Percentiles rank a stretch among this genome's conserved stretches.
phyloP scores from a whole-genome alignment of 2,329 filamentous ascomycete species.

The Amauroascus niger region DNA sequence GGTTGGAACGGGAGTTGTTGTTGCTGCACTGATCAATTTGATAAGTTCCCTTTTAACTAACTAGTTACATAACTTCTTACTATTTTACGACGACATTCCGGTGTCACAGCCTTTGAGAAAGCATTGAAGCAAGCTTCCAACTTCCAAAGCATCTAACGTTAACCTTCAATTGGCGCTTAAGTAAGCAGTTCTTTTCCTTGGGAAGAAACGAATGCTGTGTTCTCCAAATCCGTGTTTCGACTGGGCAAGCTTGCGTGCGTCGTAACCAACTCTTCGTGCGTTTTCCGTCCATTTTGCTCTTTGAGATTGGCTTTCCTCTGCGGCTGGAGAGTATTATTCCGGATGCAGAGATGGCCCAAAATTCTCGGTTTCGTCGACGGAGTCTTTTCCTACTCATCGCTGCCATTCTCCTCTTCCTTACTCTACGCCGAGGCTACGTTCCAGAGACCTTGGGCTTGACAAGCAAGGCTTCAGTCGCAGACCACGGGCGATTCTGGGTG shows the following conservation, averaged over 20 bases:
- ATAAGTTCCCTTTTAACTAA: too few relatives aligned
- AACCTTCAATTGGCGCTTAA: too few relatives aligned
- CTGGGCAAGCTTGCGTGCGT: background rate
- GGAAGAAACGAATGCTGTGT: too few relatives aligned
- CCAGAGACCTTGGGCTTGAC: background rate
- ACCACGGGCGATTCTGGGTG: conserved; percentile 17
- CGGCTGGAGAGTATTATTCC: background rate
- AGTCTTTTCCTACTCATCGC: conserved; percentile 9
- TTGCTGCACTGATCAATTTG: too few relatives aligned
- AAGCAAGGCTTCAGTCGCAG: conserved; percentile 1
- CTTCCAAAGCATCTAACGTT: too few relatives aligned
- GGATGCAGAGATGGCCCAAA: conserved; percentile 7
- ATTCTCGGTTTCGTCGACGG: conserved; percentile 11
- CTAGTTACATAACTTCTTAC: too few relatives aligned
- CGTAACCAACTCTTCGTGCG: background rate
- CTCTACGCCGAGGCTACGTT: conserved; percentile 2
- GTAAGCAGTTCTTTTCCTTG: too few relatives aligned
- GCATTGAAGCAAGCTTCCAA: too few relatives aligned
- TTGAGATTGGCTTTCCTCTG: background rate
- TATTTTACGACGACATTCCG: too few relatives aligned
- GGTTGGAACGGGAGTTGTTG: too few relatives aligned
- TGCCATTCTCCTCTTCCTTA: conserved; percentile 10
- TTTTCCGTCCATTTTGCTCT: background rate
- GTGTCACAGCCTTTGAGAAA: too few relatives aligned
- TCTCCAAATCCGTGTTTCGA: background rate